Base-by-base conservation (phyloP, 2,329 filamentous ascomycete genomes). In the Elsinoe fawcettii region DNA sequence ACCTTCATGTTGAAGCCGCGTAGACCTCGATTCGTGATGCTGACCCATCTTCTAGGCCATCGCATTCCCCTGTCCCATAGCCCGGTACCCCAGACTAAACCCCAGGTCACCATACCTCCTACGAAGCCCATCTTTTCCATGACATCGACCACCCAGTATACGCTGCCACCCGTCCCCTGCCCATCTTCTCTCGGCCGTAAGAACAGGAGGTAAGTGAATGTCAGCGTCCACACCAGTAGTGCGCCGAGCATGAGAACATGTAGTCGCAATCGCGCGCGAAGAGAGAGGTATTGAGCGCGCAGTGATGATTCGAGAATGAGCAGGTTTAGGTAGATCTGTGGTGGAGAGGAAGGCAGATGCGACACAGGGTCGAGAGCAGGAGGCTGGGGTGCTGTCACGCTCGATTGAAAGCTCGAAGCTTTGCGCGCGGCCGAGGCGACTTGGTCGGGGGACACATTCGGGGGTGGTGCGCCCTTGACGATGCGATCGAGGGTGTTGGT, bases 291-390 rank as follows among this genome's bases (percentile, higher is more conserved):
- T 67, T 99, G 93, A 22, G 90, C 86, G 63, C 93, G 89, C 34
- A 99, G 78, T 4, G 90, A 96, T 51, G 90, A 90, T 72, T 99
- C 93, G 71, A 99, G 88, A 66, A 99, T 95, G 59, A 99, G 82
- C 22, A 99, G 86, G 73, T 99, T 99, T 66, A 99, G 84, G 75
- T 99, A 99, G 68, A 99, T 96, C 77, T 96, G 93, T 56, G 90
- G 89, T 46, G 91, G 91, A 14, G 89, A 90, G 68, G 88, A 92
- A n/a, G 91, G 91, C 14, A 92, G 83, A 60, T 86, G 84, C 65
- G 84, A 85, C 61, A 92, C 81, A 25, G 90, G 89, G 69, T 95
- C 90, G 58, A 63, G 14, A 59, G 74, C 62, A 56, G 74, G 64
- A 22, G 70, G 64, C 63, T 59, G 62, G 60, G 67, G 63, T n/a